Evolutionary conservation across 1,284 basidiomycete genomes (phyloP).

Genomic region (Trametes sp.): DNA sequence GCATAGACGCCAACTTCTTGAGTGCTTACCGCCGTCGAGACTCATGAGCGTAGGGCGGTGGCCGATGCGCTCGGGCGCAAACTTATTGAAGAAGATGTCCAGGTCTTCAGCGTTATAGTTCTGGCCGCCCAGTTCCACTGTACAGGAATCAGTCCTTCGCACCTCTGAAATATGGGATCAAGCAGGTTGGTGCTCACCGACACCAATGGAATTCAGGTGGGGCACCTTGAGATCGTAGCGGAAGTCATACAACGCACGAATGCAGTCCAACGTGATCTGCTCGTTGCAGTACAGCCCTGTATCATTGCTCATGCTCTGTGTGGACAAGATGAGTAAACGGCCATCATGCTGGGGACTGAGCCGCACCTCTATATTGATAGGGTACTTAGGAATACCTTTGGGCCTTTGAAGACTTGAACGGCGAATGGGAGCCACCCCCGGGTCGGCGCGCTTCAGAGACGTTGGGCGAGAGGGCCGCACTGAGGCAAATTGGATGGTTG

Average conservation of each 20-base stretch:
- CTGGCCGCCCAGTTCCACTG: conserved; percentile 30
- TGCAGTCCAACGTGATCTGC: conserved; percentile 59
- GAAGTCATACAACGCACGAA: conserved; percentile 57
- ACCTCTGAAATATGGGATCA: neutral
- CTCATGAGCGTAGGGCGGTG: conserved; percentile 32
- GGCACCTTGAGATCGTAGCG: conserved; percentile 52
- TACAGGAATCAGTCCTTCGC: too few relatives aligned
- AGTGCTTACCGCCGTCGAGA: conserved; percentile 54
- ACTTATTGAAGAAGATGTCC: conserved; percentile 49
- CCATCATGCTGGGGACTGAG: too few relatives aligned
- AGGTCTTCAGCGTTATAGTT: conserved; percentile 50
- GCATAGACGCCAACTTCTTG: neutral
- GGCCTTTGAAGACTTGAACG: neutral
- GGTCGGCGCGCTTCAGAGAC: neutral
- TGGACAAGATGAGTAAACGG: neutral
- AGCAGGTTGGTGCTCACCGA: conserved; percentile 40
- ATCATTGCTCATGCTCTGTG: neutral
- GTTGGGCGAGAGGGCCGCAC: neutral
- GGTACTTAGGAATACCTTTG: neutral
- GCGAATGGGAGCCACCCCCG: too few relatives aligned
- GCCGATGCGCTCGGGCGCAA: conserved; percentile 42
- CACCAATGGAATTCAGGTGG: conserved; percentile 54
- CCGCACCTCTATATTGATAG: neutral
- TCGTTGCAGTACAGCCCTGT: conserved; percentile 41
- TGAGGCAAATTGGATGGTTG: conserved; percentile 54